Conservation (phyloP, 331 rosid genomes). For the Arachis monticola region DNA sequence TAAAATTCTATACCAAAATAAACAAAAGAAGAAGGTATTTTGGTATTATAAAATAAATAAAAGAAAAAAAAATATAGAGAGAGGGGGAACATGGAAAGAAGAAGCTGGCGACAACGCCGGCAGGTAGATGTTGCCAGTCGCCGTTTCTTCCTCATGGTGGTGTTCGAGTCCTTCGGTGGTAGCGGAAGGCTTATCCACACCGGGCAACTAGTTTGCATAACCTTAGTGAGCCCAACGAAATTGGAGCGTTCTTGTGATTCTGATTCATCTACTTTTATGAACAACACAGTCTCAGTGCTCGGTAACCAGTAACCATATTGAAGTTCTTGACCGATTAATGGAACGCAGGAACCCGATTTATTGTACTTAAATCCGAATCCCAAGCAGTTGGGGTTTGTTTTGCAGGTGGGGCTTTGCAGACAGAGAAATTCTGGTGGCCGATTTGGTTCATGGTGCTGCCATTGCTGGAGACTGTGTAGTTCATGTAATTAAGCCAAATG, state of each 20-base stretch:
- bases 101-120: no score
- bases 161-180: slow-evolving; percentile 68
- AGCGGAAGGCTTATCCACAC: slow-evolving; percentile 68
- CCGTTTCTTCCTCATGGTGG: slow-evolving; percentile 56
- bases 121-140: no score
- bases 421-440: slow-evolving; percentile 35
- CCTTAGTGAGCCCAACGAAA: slow-evolving; percentile 71
- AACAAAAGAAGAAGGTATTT: no score
- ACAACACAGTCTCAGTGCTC: slow-evolving; percentile 60
- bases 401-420: slow-evolving; percentile 55
- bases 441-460: neutral
- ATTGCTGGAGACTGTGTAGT: slow-evolving; percentile 44
- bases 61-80: no score
- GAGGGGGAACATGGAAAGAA: no score
- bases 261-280: slow-evolving; percentile 54
- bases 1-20: no score
- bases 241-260: slow-evolving; percentile 55
- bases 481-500: slow-evolving; percentile 69
- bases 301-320: slow-evolving; percentile 85
- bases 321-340: slow-evolving; percentile 36
- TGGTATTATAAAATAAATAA: no score
- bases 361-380: slow-evolving; percentile 72
- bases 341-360: slow-evolving; percentile 55
- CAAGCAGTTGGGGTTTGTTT: slow-evolving; percentile 36
- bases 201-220: slow-evolving; percentile 79